Conservation (phyloP, 257 asterid species). For the Datura wrightii region DNA sequence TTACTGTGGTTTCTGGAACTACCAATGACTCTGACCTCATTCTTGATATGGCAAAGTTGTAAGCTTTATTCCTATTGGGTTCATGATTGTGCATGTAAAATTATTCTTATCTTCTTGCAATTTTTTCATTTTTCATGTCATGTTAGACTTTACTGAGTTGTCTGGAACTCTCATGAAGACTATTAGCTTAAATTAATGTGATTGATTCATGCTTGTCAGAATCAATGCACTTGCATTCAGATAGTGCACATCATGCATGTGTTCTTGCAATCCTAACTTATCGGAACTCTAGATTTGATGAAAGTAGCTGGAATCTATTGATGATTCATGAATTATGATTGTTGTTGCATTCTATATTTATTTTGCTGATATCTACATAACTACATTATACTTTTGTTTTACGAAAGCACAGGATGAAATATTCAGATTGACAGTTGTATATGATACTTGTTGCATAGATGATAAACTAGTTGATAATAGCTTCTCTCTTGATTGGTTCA, state of each 20-base stretch:
- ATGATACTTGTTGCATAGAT: background rate
- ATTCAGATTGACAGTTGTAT: background rate
- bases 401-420: background rate
- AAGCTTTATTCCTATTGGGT: constrained; percentile 37
- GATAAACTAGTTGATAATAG: background rate
- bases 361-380: background rate
- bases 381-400: background rate
- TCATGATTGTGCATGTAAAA: background rate
- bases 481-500: background rate
- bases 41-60: constrained; percentile 50
- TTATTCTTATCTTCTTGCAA: background rate
- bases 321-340: background rate
- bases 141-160: background rate
- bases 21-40: constrained; percentile 47
- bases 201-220: background rate
- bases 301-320: background rate
- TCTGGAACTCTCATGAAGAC: background rate
- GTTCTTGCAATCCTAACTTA: background rate
- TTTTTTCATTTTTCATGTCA: background rate
- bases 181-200: background rate
- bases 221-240: background rate
- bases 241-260: background rate
- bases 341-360: background rate
- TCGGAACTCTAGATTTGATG: background rate
- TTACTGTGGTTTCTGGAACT: background rate